Evolutionary conservation across 495 filamentous ascomycete species (phyloP), one percentile per base, ranked within the genome.

Genomic region (Hypoxylon fuscum): DNA sequence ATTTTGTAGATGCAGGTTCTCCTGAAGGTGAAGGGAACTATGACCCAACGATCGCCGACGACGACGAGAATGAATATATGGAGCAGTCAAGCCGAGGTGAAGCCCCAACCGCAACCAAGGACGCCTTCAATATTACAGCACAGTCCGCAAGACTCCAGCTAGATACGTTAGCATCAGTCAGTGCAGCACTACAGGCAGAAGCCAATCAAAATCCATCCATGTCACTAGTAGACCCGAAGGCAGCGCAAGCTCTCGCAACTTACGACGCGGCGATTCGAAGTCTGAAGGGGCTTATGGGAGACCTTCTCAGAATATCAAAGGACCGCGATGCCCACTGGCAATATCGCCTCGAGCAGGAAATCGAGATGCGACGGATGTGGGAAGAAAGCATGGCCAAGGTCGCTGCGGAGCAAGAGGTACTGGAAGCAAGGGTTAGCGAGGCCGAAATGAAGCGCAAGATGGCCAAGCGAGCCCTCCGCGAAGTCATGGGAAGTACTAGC

Each of bases 251-350:
- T 5, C 75, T 97, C n/a, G 74, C 84, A 27, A 91, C 93, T 0
- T 98, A 97, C 66, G 93, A 96, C 60, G 85, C 87, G 44, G 94
- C 95, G 1, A 91, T 98, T 55, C 86, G 85, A 60, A 96, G 91
- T 60, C 81, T 98, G 20, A 96, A 92, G 64, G 88, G 87, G 2
- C 81, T 98, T 10, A 83, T 98, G 58, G 90, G 91, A 4, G 93
- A 96, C 72, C 83, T 98, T 2, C 77, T 97, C 10, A 90, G 91
- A 29, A 98, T 98, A 67, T 93, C 92, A 12, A 85, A 89, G 54
- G 95, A 98, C 67, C 88, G 96, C 22, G 95, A 98, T 74, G 85
- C 91, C 0, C 96, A 97, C 70, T 98, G 95, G 95, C 93, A 97
- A 72, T 94, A 95, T 71, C 87, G 95, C 12, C 82, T 98, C 22